These are phyloP conservation scores for Rhizophora mangle DNA, from an alignment of 345 rosid species.

Conservation along the genomic window DNA sequence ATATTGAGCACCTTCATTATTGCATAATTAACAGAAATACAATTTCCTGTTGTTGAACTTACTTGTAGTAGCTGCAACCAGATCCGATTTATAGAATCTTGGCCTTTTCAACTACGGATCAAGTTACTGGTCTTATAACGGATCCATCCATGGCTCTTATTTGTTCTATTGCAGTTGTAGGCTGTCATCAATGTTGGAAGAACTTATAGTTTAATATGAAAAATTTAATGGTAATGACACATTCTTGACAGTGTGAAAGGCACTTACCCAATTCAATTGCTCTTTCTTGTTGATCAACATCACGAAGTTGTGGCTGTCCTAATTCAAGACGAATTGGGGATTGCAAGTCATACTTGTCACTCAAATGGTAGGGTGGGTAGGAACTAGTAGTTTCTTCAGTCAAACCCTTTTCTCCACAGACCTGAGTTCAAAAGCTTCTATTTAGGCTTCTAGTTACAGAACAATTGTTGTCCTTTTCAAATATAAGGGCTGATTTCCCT, in stretches of 20 bases:
- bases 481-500: not conserved
- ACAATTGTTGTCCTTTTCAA: not conserved
- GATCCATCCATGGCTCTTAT: not conserved
- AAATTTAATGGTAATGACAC: not conserved
- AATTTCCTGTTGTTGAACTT: conserved; percentile 15
- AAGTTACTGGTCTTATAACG: conserved; percentile 9
- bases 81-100: conserved; percentile 14
- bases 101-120: conserved; percentile 13
- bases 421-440: conserved; percentile 23
- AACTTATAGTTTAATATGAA: not conserved
- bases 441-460: conserved; percentile 6
- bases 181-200: conserved; percentile 27
- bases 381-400: conserved; percentile 24
- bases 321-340: conserved; percentile 41
- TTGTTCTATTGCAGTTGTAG: conserved; percentile 29
- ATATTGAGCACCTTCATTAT: conserved; percentile 1
- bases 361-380: conserved; percentile 21
- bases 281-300: conserved; percentile 25
- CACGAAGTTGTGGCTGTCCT: conserved; percentile 47
- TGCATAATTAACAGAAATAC: conserved; percentile 8
- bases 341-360: conserved; percentile 32
- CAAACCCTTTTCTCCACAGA: conserved; percentile 24
- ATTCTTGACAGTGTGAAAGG: not conserved
- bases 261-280: conserved; percentile 38
- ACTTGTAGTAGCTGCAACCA: conserved; percentile 16